Evolutionary conservation across 2,329 filamentous ascomycete genomes (phyloP).

Genomic region (Aspergillus amoenus): DNA sequence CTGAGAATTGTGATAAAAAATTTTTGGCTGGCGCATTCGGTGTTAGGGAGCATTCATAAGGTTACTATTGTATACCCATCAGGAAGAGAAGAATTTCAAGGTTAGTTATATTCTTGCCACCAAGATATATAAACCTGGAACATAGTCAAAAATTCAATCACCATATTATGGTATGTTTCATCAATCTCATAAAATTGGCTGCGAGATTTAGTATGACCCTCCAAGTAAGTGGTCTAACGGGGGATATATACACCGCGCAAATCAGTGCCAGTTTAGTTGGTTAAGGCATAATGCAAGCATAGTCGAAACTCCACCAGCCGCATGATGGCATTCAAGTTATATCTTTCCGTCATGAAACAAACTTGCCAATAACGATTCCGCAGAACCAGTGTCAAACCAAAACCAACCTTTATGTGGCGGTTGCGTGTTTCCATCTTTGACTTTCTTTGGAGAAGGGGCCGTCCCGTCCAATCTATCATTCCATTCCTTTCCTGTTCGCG

Average conservation of each 20-base stretch:
- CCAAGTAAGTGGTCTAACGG: neutral
- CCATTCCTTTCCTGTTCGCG: constrained; percentile 61
- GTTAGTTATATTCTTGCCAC: neutral
- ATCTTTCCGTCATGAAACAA: constrained; percentile 17
- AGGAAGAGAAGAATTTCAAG: constrained; percentile 12
- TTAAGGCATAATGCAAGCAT: neutral
- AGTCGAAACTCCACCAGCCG: neutral
- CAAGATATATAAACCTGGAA: neutral
- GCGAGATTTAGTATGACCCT: neutral
- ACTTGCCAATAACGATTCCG: constrained; percentile 18
- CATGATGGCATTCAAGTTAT: neutral
- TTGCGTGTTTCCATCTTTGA: constrained; percentile 23
- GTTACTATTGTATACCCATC: constrained; percentile 23
- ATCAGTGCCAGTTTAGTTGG: neutral
- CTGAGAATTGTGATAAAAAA: constrained; percentile 18
- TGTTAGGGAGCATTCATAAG: constrained; percentile 26
- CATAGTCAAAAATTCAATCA: neutral
- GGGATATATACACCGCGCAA: neutral
- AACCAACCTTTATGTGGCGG: constrained; percentile 35
- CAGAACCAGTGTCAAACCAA: constrained; percentile 22
- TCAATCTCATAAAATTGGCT: neutral
- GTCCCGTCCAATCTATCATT: constrained; percentile 39
- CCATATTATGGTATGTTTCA: neutral
- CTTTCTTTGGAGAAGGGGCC: constrained; percentile 20
- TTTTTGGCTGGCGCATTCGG: constrained; percentile 32